Percentiles rank a stretch among this genome's conserved stretches.
These are phyloP conservation scores for Pseudonitzschia multistriata DNA, from an alignment of 108 stramenopile genomes.

Conservation along the genomic window DNA sequence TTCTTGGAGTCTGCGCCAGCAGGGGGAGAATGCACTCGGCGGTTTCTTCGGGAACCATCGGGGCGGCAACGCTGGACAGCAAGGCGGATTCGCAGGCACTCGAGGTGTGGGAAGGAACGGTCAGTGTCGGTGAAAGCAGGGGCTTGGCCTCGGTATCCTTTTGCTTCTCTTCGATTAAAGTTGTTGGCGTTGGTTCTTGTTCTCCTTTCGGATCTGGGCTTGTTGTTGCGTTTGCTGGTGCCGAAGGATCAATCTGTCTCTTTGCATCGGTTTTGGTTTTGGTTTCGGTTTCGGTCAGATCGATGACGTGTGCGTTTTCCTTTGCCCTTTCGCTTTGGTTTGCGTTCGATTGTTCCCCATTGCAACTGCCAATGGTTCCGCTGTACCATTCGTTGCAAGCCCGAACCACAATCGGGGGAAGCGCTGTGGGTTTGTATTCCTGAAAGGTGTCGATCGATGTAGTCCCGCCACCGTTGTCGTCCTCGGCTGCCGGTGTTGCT, in stretches of 20 bases:
- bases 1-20: constrained; percentile 8
- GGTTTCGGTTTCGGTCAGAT: background rate
- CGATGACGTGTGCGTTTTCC: background rate
- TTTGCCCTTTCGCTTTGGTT: background rate
- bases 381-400: constrained; percentile 16
- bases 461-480: constrained; percentile 28
- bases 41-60: constrained; percentile 21
- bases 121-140: background rate
- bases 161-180: too few relatives aligned
- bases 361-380: background rate
- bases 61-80: constrained; percentile 40
- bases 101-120: constrained; percentile 41
- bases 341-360: background rate
- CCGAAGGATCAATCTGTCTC: background rate
- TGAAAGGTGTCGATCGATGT: constrained; percentile 45
- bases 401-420: constrained; percentile 28
- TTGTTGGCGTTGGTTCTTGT: background rate
- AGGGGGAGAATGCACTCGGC: constrained; percentile 28
- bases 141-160: background rate
- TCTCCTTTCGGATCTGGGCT: background rate
- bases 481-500: background rate
- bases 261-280: background rate
- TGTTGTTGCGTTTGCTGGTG: too few relatives aligned
- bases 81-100: constrained; percentile 53
- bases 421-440: constrained; percentile 32